A percentile compares a stretch with the other conserved stretches of the same genome.
These are phyloP conservation scores for Lactifluus pinguis DNA, from an alignment of 768 basidiomycete genomes.

Conservation along the genomic window DNA sequence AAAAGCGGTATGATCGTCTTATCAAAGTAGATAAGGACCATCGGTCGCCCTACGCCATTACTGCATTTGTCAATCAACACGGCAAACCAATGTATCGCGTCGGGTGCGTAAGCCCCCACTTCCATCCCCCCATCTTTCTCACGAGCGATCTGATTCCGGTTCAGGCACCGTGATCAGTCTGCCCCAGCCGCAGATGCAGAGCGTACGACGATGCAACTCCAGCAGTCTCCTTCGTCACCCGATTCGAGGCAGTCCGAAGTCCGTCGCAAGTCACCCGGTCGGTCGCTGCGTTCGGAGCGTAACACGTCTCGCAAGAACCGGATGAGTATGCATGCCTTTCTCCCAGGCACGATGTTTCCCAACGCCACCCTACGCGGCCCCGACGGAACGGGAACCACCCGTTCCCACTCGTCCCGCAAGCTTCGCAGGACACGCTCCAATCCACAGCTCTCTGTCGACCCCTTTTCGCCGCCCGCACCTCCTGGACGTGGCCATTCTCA, in stretches of 20 bases:
- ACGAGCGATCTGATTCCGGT: neutral
- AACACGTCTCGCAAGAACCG: conserved; percentile 40
- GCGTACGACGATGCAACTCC: conserved; percentile 23
- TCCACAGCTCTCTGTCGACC: conserved; percentile 37
- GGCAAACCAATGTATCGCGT: conserved; percentile 72
- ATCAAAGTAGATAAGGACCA: conserved; percentile 56
- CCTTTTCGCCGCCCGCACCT: conserved; percentile 22
- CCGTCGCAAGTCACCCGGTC: conserved; percentile 5
- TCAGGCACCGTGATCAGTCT: conserved; percentile 50
- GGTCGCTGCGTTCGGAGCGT: conserved; percentile 14
- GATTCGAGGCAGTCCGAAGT: conserved; percentile 1
- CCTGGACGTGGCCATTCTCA: conserved; percentile 64
- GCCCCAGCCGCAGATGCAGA: conserved; percentile 53
- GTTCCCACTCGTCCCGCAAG: conserved; percentile 38
- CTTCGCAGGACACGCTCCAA: conserved; percentile 71
- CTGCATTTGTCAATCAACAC: conserved; percentile 74
- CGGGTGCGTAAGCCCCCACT: conserved; percentile 41
- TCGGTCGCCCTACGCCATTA: conserved; percentile 74
- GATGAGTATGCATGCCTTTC: conserved; percentile 58
- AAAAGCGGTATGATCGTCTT: conserved; percentile 62
- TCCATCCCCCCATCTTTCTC: neutral
- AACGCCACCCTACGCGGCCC: conserved; percentile 22
- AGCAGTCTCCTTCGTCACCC: conserved; percentile 8
- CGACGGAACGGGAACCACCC: conserved; percentile 15
- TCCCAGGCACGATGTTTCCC: conserved; percentile 43